Base-by-base conservation (phyloP, 257 asterid genomes). In the Plantago ovata region DNA sequence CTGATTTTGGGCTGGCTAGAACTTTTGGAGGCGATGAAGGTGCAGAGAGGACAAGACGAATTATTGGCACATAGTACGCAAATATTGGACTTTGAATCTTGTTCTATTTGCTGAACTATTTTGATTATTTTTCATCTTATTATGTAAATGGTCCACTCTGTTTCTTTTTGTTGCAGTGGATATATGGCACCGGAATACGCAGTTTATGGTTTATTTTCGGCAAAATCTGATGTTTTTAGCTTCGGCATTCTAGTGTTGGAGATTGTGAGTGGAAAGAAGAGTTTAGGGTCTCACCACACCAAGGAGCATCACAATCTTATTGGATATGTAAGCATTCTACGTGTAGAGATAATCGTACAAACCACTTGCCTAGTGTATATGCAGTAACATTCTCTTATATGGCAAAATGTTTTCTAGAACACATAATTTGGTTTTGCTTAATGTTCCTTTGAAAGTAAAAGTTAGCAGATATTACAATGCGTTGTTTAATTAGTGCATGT, bases 111-210 rank as follows among this genome's bases (percentile, higher is more conserved):
- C 32, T 24, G 3, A 13, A 1, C 0, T 14, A 18, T 15, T n/a
- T 48, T 39, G 36, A 18, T 1, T 56, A 16, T 38, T 5, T 14
- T 10, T 48, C 13, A 24, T 38, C 15, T 39, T 3, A 14, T 38
- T 16, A 38, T 15, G 48, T 53, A n/a, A 33, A 24, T 13, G 6
- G 10, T 32, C 43, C 4, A 9, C 9, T 9, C 9, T 12, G 9
- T 13, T 36, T 38, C 36, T 38, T 20, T 28, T 28, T 28, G 36
- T 3, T 56, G 18, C 47, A 69, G 75, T 58, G 70, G 75, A 50
- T 58, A 57, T 41, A 69, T 69, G 75, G 60, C 75, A 3, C 75
- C 75, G 0, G 75, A 69, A 45, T 69, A 69, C 23, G 75, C 66
- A 1, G 45, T 56, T 42, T 62, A 51, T 38, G 74, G 69, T 38